Evolutionary conservation across 2,329 filamentous ascomycete genomes (phyloP).

Genomic region (Cordyceps cicadae): DNA sequence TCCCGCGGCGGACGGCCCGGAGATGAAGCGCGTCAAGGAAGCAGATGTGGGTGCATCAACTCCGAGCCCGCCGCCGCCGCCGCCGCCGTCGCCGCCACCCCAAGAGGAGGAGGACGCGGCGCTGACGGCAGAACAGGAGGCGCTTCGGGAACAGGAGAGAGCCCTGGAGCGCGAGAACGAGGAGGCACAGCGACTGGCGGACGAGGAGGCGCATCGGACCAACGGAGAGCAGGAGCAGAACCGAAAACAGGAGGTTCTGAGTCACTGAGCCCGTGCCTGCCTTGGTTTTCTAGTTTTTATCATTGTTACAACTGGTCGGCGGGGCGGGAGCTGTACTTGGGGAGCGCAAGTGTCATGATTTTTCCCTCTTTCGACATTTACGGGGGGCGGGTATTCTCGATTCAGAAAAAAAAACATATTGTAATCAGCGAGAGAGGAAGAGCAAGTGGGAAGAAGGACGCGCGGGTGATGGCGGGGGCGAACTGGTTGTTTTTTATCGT

Average conservation of each 20-base stretch:
- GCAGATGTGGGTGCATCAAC: constrained; percentile 28
- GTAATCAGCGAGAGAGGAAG: not conserved
- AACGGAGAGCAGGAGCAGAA: constrained; percentile 10
- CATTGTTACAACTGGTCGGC: not conserved
- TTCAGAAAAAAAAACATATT: not conserved
- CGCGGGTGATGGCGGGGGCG: not conserved
- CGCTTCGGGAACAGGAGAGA: constrained; percentile 42
- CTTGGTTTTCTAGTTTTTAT: not conserved
- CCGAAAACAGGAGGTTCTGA: constrained; percentile 19
- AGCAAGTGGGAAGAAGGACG: not conserved
- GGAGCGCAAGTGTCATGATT: not conserved
- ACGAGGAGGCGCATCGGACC: constrained; percentile 26
- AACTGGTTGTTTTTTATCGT: not conserved
- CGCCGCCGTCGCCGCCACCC: constrained; percentile 41
- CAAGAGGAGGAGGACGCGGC: constrained; percentile 26
- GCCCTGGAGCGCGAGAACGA: constrained; percentile 45
- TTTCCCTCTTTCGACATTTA: not conserved
- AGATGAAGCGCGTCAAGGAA: constrained; percentile 44
- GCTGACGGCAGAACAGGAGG: constrained; percentile 35
- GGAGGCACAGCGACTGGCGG: constrained; percentile 44
- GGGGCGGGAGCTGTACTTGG: not conserved
- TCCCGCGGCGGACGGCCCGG: constrained; percentile 48
- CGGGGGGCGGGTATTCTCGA: not conserved
- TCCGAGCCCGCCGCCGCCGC: constrained; percentile 28
- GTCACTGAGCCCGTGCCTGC: constrained; percentile 11